Evolutionary conservation across 192 early-diverging fungal genomes (phyloP).

Genomic region (Backusella circina): DNA sequence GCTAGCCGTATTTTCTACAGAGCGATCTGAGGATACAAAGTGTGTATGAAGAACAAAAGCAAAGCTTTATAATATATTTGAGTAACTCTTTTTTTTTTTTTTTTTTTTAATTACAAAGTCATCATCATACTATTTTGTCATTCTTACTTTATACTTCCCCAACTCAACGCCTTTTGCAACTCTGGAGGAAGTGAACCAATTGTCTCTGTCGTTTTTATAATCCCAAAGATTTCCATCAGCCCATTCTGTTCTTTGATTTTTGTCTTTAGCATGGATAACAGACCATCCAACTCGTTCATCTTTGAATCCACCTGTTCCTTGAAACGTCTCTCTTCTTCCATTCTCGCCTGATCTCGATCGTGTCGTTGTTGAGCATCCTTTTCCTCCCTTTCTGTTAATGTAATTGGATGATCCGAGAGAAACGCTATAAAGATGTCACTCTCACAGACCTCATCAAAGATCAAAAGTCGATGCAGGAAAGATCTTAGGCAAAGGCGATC

Average conservation of each 20-base stretch:
- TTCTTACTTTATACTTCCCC: constrained; percentile 51
- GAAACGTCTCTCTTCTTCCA: constrained; percentile 41
- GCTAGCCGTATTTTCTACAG: constrained; percentile 41
- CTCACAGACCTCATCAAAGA: constrained; percentile 23
- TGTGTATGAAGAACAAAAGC: constrained; percentile 51
- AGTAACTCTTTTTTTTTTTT: neutral
- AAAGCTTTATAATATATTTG: constrained; percentile 32
- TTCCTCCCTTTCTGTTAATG: constrained; percentile 32
- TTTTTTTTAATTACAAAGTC: neutral
- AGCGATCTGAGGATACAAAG: constrained; percentile 50
- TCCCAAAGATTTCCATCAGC: constrained; percentile 24
- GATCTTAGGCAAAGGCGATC: constrained; percentile 45
- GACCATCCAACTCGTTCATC: constrained; percentile 40
- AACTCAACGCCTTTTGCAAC: constrained; percentile 45
- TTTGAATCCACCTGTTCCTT: constrained; percentile 42
- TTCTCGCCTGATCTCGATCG: constrained; percentile 36
- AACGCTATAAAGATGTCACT: constrained; percentile 35
- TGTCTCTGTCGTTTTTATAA: constrained; percentile 27
- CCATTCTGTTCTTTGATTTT: constrained; percentile 42
- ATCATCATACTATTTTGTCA: neutral
- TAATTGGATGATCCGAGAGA: constrained; percentile 35
- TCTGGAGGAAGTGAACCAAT: constrained; percentile 40
- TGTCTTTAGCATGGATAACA: constrained; percentile 44
- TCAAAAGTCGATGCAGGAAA: constrained; percentile 38
- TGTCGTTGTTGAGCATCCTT: constrained; percentile 34